A percentile compares a stretch with the other conserved stretches of the same genome.
phyloP scores from a whole-genome alignment of 371 early-diverging fungal species.

The Zychaea mexicana region DNA sequence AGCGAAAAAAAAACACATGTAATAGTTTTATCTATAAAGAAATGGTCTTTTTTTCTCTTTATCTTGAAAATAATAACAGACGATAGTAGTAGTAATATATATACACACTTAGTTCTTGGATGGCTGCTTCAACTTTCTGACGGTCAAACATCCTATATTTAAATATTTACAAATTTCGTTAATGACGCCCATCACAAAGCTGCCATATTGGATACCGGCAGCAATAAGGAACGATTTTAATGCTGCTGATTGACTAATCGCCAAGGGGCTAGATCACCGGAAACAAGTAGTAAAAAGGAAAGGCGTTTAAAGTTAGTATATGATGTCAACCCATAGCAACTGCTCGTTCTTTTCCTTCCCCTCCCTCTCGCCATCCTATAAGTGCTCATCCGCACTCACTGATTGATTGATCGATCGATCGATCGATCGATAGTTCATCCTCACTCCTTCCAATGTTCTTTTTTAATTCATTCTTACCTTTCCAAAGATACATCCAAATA shows the following conservation, averaged over 20 bases:
- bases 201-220: conserved; percentile 57
- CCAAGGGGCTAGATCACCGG: conserved; percentile 17
- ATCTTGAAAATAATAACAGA: not conserved
- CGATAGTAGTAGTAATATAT: no score
- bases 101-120: not conserved
- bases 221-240: conserved; percentile 24
- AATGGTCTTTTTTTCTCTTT: not conserved
- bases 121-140: not conserved
- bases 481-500: conserved; percentile 50
- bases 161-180: conserved; percentile 82
- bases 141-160: conserved; percentile 77
- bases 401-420: no score
- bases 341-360: no score
- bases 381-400: no score
- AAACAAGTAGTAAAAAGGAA: not conserved
- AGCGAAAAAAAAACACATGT: no score
- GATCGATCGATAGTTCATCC: no score
- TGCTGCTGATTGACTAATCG: conserved; percentile 27
- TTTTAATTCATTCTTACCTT: conserved; percentile 42
- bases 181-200: conserved; percentile 75
- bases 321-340: no score
- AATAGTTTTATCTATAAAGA: no score
- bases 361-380: no score
- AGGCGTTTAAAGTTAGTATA: no score
- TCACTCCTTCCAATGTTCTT: no score